Evolutionary conservation across 116 monocot genomes (phyloP).

Genomic region (Papilionanthe hybrid): DNA sequence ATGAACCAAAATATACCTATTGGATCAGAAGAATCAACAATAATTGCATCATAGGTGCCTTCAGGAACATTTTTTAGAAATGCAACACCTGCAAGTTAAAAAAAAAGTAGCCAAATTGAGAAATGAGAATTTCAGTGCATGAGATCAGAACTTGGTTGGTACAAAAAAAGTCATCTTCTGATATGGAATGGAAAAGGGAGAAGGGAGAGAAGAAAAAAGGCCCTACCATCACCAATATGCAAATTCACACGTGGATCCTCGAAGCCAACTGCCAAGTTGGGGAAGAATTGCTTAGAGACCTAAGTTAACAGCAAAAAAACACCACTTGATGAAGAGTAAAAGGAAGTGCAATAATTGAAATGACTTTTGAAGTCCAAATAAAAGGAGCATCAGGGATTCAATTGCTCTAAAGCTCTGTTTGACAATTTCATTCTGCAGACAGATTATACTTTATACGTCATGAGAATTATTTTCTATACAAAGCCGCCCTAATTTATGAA

Average conservation of each 20-base stretch:
- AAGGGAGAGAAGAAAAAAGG: neutral
- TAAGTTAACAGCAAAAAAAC: constrained; percentile 5
- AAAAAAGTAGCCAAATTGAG: neutral
- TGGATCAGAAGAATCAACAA: constrained; percentile 53
- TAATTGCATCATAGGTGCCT: constrained; percentile 50
- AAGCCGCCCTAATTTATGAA: no score
- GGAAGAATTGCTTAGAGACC: constrained; percentile 55
- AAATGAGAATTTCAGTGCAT: neutral
- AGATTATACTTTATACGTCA: neutral
- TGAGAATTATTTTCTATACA: neutral
- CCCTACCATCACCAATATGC: constrained; percentile 48
- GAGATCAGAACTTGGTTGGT: neutral
- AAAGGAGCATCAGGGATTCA: neutral
- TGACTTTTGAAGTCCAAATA: neutral
- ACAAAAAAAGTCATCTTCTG: neutral
- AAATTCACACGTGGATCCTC: constrained; percentile 49
- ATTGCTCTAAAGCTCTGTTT: neutral
- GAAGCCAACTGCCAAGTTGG: constrained; percentile 41
- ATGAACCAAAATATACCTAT: constrained; percentile 21
- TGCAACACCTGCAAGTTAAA: constrained; percentile 29
- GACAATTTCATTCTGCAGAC: neutral
- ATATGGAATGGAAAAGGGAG: neutral
- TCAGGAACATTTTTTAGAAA: constrained; percentile 36
- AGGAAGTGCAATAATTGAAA: neutral
- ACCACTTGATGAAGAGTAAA: neutral